Evolutionary conservation across 805 yeast species (phyloP), one percentile per base, ranked within the genome.

Genomic region (Yamadazyma kitorensis): DNA sequence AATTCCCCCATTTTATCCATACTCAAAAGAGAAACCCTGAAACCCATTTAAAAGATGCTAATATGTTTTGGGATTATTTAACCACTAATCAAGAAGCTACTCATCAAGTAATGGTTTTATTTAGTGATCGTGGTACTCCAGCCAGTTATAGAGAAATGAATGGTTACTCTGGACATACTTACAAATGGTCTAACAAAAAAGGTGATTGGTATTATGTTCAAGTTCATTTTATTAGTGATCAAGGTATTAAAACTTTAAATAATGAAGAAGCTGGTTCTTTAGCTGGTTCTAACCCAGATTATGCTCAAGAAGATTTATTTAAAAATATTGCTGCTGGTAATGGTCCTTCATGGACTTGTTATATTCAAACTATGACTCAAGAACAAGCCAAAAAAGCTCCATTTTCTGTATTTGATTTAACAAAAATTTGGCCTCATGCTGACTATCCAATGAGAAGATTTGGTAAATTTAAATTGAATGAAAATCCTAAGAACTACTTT

Each of bases 351-450:
- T 87, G 96, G 95, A 85, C 89, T 23, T 78, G 76, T 43, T 86
- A 82, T 62, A 64, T 87, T 34, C 96, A 87, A 69, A 75, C 86
- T 28, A 87, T 87, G 95, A 83, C 95, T 22, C 76, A 76, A 41
- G 85, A 78, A 49, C 80, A 87, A 62, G 87, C 95, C 40, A 74
- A 81, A 60, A 62, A 77, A 41, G 75, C 76, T 31, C 82, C 82
- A 55, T 86, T 83, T 64, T 82, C 91, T 5, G 89, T 88, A 28
- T 86, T 85, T 56, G 96, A 87, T 63, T 72, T 87, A 59, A 87
- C 96, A 44, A 88, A 88, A 69, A 83, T 85, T 36, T 87, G 96
- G 96, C 87, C 96, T 22, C 94, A 87, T 56, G 68, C 65, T 49
- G 81, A 86, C 37, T 87, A 78, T 72, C 96, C 96, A 54, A 63